Evolutionary conservation across 768 basidiomycete genomes (phyloP).

Genomic region (Boletellus ananiceps): DNA sequence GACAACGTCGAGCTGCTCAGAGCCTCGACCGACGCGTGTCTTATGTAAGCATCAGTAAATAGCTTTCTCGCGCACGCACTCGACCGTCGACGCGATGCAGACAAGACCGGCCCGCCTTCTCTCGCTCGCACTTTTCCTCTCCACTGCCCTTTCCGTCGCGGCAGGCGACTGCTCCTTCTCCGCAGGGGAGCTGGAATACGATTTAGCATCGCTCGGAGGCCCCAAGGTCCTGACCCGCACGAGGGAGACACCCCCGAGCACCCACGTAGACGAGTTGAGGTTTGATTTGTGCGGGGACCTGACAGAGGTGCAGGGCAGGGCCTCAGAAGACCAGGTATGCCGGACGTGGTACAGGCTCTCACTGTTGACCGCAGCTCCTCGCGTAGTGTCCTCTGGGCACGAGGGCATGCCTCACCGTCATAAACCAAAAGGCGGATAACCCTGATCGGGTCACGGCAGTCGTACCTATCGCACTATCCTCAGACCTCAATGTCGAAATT

Average conservation of each 20-base stretch:
- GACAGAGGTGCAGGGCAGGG: constrained; percentile 39
- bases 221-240: constrained; percentile 48
- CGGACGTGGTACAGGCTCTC: background rate
- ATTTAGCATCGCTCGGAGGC: constrained; percentile 54
- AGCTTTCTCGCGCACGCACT: no score
- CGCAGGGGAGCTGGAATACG: constrained; percentile 45
- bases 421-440: constrained; percentile 52
- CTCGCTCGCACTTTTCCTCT: constrained; percentile 18
- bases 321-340: constrained; percentile 66
- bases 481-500: constrained; percentile 26
- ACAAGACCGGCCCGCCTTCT: constrained; percentile 10
- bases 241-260: constrained; percentile 60
- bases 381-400: constrained; percentile 64
- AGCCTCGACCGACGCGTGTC: constrained; percentile 25
- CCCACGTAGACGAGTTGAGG: constrained; percentile 50
- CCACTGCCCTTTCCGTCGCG: constrained; percentile 17
- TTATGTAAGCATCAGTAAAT: constrained; percentile 26
- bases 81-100: constrained; percentile 17
- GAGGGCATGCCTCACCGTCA: constrained; percentile 67
- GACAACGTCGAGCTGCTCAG: constrained; percentile 7
- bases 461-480: constrained; percentile 61
- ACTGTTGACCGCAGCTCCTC: constrained; percentile 5
- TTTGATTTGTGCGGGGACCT: constrained; percentile 70
- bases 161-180: constrained; percentile 49
- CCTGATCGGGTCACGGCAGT: constrained; percentile 64